Conservation (phyloP, 2,329 filamentous ascomycete genomes). For the Herpotrichia juniperi region DNA sequence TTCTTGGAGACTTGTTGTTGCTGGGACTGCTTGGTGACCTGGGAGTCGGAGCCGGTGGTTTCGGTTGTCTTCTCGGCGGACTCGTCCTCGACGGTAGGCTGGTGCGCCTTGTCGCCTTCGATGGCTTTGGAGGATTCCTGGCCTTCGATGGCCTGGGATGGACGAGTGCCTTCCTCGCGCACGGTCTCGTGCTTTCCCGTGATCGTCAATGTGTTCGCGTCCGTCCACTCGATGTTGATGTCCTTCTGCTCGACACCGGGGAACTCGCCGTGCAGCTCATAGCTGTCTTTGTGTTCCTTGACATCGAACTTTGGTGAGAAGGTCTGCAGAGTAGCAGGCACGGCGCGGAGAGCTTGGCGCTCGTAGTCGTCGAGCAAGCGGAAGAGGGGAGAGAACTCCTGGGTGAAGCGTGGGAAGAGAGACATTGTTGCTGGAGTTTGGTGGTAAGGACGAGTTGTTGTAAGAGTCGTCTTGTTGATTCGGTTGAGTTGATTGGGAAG, state of each 20-base stretch:
- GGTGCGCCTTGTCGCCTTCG: slow-evolving; percentile 37
- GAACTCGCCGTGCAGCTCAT: slow-evolving; percentile 81
- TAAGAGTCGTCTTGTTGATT: slow-evolving; percentile 26
- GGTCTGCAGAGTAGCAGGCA: slow-evolving; percentile 48
- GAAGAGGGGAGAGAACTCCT: slow-evolving; percentile 53
- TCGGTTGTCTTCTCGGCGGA: too few relatives aligned
- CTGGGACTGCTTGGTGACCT: slow-evolving; percentile 36
- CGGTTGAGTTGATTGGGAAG: slow-evolving; percentile 38
- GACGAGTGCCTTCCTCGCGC: slow-evolving; percentile 62
- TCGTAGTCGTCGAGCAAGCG: slow-evolving; percentile 57
- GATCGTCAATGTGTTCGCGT: slow-evolving; percentile 74
- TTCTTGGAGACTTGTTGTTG: slow-evolving; percentile 26
- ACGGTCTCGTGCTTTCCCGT: slow-evolving; percentile 71
- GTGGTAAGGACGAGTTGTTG: slow-evolving; percentile 24
- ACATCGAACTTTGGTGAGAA: slow-evolving; percentile 83
- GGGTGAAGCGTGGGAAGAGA: slow-evolving; percentile 50
- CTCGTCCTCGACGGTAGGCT: slow-evolving; percentile 72
- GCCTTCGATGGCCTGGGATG: slow-evolving; percentile 56
- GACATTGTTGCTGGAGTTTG: slow-evolving; percentile 43
- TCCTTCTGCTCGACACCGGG: slow-evolving; percentile 77
- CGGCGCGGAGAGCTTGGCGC: slow-evolving; percentile 36
- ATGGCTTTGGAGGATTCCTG: slow-evolving; percentile 12
- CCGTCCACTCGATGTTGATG: slow-evolving; percentile 78
- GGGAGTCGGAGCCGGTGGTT: slow-evolving; percentile 35
- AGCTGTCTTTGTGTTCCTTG: slow-evolving; percentile 69